phyloP scores from a whole-genome alignment of 352 stramenopile species.

The Phytophthora sansomeana region DNA sequence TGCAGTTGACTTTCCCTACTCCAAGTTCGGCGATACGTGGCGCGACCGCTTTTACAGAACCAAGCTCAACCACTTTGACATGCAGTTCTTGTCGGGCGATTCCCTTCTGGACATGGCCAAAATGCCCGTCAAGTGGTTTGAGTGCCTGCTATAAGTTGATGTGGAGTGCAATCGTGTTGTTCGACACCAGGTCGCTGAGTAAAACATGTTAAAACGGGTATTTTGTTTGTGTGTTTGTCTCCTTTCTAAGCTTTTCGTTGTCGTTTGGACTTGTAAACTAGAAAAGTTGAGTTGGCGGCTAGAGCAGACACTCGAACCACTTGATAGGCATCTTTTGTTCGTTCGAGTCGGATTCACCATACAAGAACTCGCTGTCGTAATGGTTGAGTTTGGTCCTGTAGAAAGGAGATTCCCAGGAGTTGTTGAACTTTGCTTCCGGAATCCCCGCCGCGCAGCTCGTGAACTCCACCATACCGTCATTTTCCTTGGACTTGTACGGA shows the following conservation, averaged over 20 bases:
- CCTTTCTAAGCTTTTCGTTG: no score
- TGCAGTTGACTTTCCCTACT: conserved; percentile 30
- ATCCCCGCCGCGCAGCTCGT: conserved; percentile 49
- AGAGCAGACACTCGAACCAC: conserved; percentile 66
- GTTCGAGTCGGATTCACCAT: conserved; percentile 48
- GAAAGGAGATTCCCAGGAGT: conserved; percentile 42
- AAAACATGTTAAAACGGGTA: background rate
- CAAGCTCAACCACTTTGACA: conserved; percentile 65
- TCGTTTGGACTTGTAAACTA: no score
- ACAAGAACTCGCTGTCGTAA: conserved; percentile 50
- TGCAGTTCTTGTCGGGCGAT: conserved; percentile 56
- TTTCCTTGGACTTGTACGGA: conserved; percentile 40
- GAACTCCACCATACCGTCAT: conserved; percentile 54
- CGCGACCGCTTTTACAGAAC: conserved; percentile 51
- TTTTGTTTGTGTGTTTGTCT: no score
- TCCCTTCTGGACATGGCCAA: conserved; percentile 45
- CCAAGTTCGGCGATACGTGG: conserved; percentile 50
- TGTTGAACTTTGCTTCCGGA: conserved; percentile 35
- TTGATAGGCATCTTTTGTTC: conserved; percentile 53
- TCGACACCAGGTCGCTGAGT: background rate
- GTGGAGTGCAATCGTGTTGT: background rate
- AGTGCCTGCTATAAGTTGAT: conserved; percentile 51
- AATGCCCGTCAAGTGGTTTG: conserved; percentile 69
- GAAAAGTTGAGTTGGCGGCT: no score
- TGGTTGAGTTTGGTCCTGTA: conserved; percentile 69